Base-by-base conservation (phyloP, 768 basidiomycete genomes). In the Leucosporidium scottii region DNA sequence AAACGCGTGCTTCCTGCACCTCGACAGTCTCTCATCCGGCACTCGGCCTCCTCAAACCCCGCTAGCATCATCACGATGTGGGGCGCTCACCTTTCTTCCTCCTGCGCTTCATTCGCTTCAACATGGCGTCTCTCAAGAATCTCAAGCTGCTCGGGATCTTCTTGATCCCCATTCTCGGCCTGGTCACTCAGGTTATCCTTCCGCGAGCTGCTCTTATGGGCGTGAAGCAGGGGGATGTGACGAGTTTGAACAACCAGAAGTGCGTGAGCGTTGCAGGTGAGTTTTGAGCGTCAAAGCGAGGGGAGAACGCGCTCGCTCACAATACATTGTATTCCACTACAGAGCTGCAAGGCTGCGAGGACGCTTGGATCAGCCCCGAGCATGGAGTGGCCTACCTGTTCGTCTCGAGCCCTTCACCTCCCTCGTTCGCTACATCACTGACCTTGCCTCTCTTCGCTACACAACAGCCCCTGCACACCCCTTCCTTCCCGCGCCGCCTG, bases 281-380 rank as follows among this genome's bases (percentile, higher is more conserved):
- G 68, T 50, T 4, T 18, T 0, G 9, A 5, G 9, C 23, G 34
- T 44, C 17, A 25, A 7, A 17, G 1, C 10, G 21, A 1, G 28
- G 30, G 27, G 0, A 31, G 2, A 0, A 5, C 28, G 9, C 17
- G 53, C 15, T 27, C 25, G n/a, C 34, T 34, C 5, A 34, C 34
- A 34, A 5, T 34, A 10, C 10, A 10, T n/a, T 34, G 34, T 34
- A 34, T 10, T 34, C 34, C 5, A 34, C 34, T 6, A 15, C 68
- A 69, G 69, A 59, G 0, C 58, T 70, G 12, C 58, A 70, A 50
- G 69, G 61, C 1, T 70, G 69, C 39, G 61, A 63, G 31, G 69
- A 70, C 36, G 65, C 58, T 1, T 70, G 69, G 69, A 60, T 66
- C 27, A 61, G 66, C 54, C 44, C 66, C 20, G 58, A 39, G 6